Conservation (phyloP, 805 yeast genomes). For the Ogataea allantospora region DNA sequence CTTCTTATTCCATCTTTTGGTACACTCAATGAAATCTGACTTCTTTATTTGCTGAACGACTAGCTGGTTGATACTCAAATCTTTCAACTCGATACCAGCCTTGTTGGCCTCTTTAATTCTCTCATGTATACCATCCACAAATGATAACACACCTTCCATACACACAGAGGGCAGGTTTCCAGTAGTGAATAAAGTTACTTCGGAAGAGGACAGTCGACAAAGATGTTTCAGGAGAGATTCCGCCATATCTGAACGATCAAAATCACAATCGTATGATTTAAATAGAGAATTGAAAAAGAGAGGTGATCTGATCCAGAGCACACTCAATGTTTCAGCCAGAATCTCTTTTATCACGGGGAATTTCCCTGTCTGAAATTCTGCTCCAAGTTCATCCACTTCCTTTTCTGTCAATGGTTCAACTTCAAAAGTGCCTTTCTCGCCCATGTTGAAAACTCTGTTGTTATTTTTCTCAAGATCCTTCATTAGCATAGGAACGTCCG, state of each 20-base stretch:
- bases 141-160: slow-evolving; percentile 78
- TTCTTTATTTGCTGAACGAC: slow-evolving; percentile 53
- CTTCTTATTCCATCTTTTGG: slow-evolving; percentile 71
- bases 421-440: slow-evolving; percentile 26
- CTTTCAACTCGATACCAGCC: slow-evolving; percentile 22
- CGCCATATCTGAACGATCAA: slow-evolving; percentile 78
- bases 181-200: slow-evolving; percentile 74
- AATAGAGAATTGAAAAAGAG: slow-evolving; percentile 72
- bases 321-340: slow-evolving; percentile 78
- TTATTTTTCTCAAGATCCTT: slow-evolving; percentile 28
- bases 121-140: slow-evolving; percentile 60
- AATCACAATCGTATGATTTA: slow-evolving; percentile 85
- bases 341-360: slow-evolving; percentile 64
- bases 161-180: slow-evolving; percentile 92
- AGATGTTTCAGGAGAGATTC: slow-evolving; percentile 64
- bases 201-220: slow-evolving; percentile 79
- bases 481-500: slow-evolving; percentile 26
- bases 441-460: slow-evolving; percentile 32
- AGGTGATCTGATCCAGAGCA: slow-evolving; percentile 79
- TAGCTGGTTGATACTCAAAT: slow-evolving; percentile 29
- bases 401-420: slow-evolving; percentile 26
- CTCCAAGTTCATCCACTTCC: slow-evolving; percentile 28
- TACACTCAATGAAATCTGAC: slow-evolving; percentile 72
- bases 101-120: slow-evolving; percentile 39
- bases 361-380: slow-evolving; percentile 46